These are phyloP conservation scores for Fomitopsis pulvina DNA, from an alignment of 768 basidiomycete species.

Conservation along the genomic window DNA sequence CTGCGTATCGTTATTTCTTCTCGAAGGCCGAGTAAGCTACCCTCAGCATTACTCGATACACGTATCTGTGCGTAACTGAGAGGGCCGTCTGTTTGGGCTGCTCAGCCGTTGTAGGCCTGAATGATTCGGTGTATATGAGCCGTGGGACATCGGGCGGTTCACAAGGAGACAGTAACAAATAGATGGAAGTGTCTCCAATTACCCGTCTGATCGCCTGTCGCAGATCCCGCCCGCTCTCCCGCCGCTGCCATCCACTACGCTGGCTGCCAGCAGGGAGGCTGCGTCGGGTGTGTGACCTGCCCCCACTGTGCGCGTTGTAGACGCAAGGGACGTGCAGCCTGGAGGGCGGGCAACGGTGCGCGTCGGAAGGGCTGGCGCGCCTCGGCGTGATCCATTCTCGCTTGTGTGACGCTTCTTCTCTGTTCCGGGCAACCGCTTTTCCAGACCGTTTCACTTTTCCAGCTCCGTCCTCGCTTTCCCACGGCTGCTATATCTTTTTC, in stretches of 20 bases:
- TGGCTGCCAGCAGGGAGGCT: background rate
- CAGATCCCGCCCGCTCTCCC: background rate
- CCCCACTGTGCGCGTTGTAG: no score
- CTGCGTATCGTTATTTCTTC: background rate
- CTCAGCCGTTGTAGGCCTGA: background rate
- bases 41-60: background rate
- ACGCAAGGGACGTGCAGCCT: no score
- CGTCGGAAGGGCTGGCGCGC: conserved; percentile 3
- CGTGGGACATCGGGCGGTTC: conserved; percentile 16
- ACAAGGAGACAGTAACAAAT: conserved; percentile 15
- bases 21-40: background rate
- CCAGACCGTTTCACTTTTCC: conserved; percentile 14
- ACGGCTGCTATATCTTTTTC: conserved; percentile 6
- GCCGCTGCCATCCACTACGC: background rate
- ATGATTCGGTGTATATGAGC: background rate
- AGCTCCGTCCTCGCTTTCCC: conserved; percentile 8
- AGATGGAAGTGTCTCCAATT: conserved; percentile 9
- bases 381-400: conserved; percentile 12
- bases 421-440: conserved; percentile 17
- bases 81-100: background rate
- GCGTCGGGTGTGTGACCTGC: no score
- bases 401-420: conserved; percentile 6
- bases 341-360: no score
- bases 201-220: conserved; percentile 1
- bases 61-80: background rate